These are phyloP conservation scores for Teunomyces cretensis DNA, from an alignment of 805 yeast species.

Conservation along the genomic window DNA sequence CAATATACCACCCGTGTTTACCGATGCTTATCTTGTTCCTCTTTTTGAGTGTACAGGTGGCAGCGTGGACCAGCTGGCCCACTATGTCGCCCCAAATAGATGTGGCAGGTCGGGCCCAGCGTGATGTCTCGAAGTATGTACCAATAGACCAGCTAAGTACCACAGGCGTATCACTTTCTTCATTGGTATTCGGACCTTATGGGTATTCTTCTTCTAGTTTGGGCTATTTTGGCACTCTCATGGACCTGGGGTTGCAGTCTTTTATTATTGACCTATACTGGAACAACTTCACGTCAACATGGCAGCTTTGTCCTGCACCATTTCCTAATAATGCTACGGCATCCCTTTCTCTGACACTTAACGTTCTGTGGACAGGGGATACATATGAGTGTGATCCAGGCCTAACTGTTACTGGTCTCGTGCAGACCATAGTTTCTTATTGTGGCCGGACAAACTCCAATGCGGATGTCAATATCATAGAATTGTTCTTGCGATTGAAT, in stretches of 20 bases:
- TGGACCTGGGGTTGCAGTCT: slow-evolving; percentile 46
- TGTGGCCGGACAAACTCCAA: slow-evolving; percentile 30
- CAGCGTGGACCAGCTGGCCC: slow-evolving; percentile 5
- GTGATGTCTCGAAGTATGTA: slow-evolving; percentile 30
- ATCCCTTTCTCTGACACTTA: slow-evolving; percentile 9
- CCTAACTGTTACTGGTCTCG: slow-evolving; percentile 23
- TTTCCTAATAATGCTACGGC: slow-evolving; percentile 28
- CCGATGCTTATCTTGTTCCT: background rate
- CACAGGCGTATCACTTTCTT: slow-evolving; percentile 32
- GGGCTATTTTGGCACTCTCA: slow-evolving; percentile 13
- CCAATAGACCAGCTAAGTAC: slow-evolving; percentile 35
- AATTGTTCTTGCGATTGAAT: slow-evolving; percentile 27
- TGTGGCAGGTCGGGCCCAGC: slow-evolving; percentile 29
- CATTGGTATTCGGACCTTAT: slow-evolving; percentile 24
- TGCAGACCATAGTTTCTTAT: slow-evolving; percentile 18
- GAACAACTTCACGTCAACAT: slow-evolving; percentile 42
- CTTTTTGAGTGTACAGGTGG: slow-evolving; percentile 1
- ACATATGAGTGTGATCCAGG: slow-evolving; percentile 29
- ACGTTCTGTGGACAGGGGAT: slow-evolving; percentile 26
- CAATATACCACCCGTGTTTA: background rate
- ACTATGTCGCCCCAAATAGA: slow-evolving; percentile 6
- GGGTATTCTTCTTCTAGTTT: slow-evolving; percentile 20
- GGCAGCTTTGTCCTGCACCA: slow-evolving; percentile 59
- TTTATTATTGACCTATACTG: slow-evolving; percentile 57
- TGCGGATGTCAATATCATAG: slow-evolving; percentile 32